Evolutionary conservation across 2,329 filamentous ascomycete species (phyloP), one percentile per base, ranked within the genome.

Genomic region (Chalara sp.): DNA sequence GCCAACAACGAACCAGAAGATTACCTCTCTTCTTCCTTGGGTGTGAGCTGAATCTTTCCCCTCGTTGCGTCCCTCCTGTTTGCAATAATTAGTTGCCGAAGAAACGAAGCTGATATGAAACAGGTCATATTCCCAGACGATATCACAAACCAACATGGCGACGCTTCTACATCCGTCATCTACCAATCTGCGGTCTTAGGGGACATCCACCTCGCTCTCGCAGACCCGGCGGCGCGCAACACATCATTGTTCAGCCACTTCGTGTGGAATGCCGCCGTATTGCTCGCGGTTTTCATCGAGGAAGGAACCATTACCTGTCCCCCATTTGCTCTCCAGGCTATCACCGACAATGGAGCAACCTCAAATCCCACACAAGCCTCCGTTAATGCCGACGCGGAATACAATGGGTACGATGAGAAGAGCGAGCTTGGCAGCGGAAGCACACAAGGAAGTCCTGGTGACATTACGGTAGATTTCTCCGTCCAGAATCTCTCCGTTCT

Each of bases 211-310:
- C 56, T 65, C 32, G 48, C 57, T 5, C 56, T 65, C 6, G 60
- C 61, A 4, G 71, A 79, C 58, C 81, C 69, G 1, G 63, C 69
- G 32, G 70, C 66, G 32, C 79, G 83, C 49, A 67, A 73, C 32
- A 77, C 81, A 58, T 69, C 83, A 46, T 74, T 88, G 43, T 89
- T 87, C 63, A 81, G 81, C 54, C 85, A 89, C 63, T 87, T 84
- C 65, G 68, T 89, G 30, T 89, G 85, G 85, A 89, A 89, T 67
- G 74, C 84, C 6, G 75, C 72, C 13, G 65, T 83, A 45, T 65
- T 78, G 56, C 69, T 80, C 1, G 77, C 76, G 6, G 78, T 80
- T 65, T 68, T 80, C 31, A 67, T 81, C 50, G 79, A 82, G 63
- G 70, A 60, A 28, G 58, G 52, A 2, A 3, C 10, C 35, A 13